Percentiles rank a stretch among this genome's conserved stretches.
Evolutionary conservation across 2,329 filamentous ascomycete species (phyloP).

Genomic region (Pestalotiopsis sp.): DNA sequence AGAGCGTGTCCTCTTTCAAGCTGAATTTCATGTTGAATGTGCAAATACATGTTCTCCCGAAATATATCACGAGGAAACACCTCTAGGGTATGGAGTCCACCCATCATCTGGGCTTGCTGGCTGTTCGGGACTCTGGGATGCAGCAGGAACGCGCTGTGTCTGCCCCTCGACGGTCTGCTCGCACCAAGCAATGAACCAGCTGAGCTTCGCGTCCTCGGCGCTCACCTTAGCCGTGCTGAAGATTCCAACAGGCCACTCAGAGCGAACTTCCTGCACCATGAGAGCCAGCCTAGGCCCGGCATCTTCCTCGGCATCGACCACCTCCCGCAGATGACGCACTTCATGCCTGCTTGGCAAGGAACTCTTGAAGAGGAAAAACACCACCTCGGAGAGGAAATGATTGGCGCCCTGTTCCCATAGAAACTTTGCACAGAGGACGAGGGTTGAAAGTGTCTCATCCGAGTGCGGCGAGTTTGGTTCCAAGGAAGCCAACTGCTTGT

Average conservation of each 20-base stretch:
- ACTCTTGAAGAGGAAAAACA: conserved; percentile 22
- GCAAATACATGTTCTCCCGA: background rate
- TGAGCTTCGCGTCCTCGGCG: conserved; percentile 18
- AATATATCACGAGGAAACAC: background rate
- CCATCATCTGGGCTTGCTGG: conserved; percentile 1
- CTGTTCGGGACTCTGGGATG: background rate
- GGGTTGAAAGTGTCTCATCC: conserved; percentile 24
- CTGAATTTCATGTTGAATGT: no score
- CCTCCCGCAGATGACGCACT: conserved; percentile 18
- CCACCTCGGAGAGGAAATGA: conserved; percentile 23
- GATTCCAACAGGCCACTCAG: conserved; percentile 26
- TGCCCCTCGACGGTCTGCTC: conserved; percentile 14
- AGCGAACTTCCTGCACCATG: conserved; percentile 24
- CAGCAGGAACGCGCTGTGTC: background rate
- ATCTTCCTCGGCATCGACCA: conserved; percentile 18
- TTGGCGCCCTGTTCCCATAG: conserved; percentile 29
- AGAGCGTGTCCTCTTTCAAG: no score
- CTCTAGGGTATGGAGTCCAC: background rate
- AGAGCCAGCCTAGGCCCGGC: conserved; percentile 15
- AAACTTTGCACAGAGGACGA: conserved; percentile 29
- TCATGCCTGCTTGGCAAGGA: conserved; percentile 21
- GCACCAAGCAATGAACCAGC: conserved; percentile 22
- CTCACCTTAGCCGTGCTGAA: conserved; percentile 21
- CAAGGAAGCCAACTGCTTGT: conserved; percentile 9
- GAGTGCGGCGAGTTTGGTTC: conserved; percentile 2